Evolutionary conservation across 305 asterid genomes (phyloP), one percentile per base, ranked within the genome.

Genomic region (Fraxinus sp.): DNA sequence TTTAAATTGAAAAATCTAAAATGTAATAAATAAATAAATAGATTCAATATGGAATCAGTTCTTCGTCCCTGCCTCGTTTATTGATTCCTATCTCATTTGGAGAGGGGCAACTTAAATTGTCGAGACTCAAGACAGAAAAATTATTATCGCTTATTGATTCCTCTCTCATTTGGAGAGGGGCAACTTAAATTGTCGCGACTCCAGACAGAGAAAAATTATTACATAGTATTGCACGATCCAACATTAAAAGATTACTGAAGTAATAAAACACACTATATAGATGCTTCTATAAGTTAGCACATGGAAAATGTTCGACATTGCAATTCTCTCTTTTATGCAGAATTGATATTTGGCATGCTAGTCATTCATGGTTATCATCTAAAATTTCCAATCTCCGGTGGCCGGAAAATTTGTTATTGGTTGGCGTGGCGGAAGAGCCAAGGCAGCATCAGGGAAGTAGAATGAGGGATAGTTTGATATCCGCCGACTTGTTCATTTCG

Each of bases 371-470:
- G 68, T 57, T 5, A 22, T 49, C 44, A 41, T 78, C 4, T 44
- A 5, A n/a, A 52, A 74, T 8, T 41, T 18, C 46, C 30, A 8
- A 4, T 55, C 44, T 18, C 37, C 16, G 20, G 32, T 55, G 35
- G 41, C 78, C 28, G 16, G 78, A 77, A 72, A 70, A 7, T 37
- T 75, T 49, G 57, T 75, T 76, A 16, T 32, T 78, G 78, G 80
- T 83, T 77, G 49, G 57, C 80, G 22, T 80, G 89, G 77, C 80
- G 86, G 80, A 88, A 80, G 78, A 91, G 82, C 95, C 95, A 91
- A 32, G 90, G 86, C 33, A 91, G 93, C 62, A 87, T 73, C 39
- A 62, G 74, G 55, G 83, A 57, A 81, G 79, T 83, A 13, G 81
- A 80, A 44, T 77, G 76, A 1, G 41, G 30, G 10, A 30, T 76